Evolutionary conservation across 2,329 filamentous ascomycete species (phyloP).

Genomic region (Phyllosticta citriasiana): DNA sequence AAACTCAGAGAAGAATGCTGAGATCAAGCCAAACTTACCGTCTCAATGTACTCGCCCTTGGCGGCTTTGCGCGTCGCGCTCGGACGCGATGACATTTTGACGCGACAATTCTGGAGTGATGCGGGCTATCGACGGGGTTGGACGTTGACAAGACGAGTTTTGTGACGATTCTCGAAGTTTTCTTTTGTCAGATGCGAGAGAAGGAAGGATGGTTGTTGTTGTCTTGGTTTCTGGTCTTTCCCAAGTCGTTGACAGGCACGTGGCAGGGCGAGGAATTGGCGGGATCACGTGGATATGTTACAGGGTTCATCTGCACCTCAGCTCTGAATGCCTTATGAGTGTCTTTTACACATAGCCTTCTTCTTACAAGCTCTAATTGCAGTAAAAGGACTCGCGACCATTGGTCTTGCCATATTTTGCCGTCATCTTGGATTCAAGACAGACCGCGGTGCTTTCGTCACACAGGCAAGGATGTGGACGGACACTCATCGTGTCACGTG

Average conservation of each 20-base stretch:
- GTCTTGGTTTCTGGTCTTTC: not conserved
- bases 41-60: conserved; percentile 95
- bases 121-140: too few relatives aligned
- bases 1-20: not conserved
- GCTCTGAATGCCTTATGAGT: too few relatives aligned
- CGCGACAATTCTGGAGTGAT: not conserved
- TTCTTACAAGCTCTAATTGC: too few relatives aligned
- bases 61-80: conserved; percentile 45
- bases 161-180: not conserved
- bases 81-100: conserved; percentile 26
- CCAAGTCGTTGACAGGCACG: not conserved
- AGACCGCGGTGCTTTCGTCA: too few relatives aligned
- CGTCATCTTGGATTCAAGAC: too few relatives aligned
- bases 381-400: too few relatives aligned
- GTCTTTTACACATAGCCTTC: too few relatives aligned
- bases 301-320: too few relatives aligned
- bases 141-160: too few relatives aligned
- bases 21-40: conserved; percentile 45
- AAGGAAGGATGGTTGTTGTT: not conserved
- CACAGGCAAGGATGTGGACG: too few relatives aligned
- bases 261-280: not conserved
- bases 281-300: not conserved
- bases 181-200: not conserved
- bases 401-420: too few relatives aligned
- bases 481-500: not conserved